Base-by-base conservation (phyloP, 805 yeast genomes). In the Nakazawaea wickerhamii region DNA sequence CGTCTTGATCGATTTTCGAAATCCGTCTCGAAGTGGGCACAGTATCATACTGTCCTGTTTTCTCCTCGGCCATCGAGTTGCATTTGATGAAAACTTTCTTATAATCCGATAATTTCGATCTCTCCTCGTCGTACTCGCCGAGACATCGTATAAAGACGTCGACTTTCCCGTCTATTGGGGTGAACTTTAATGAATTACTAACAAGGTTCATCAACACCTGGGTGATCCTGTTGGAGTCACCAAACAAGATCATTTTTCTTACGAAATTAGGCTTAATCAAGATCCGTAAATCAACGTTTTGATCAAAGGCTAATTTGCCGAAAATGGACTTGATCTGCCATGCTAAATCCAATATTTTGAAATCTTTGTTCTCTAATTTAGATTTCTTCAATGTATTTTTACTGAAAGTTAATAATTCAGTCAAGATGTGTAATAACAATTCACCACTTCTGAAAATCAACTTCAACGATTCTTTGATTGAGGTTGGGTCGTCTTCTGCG, bases 141-240 rank as follows among this genome's bases (percentile, higher is more conserved):
- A 82, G 43, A n/a, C 82, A 58, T 48, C 68, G 73, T 49, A 84
- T 74, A 1, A 69, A 58, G 7, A 87, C 86, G 22, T 71, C 71
- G 10, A 90, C 95, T 13, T 75, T 71, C 2, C 97, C 98, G 46
- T 87, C 86, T 14, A 80, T 84, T 0, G 96, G 96, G 0, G 98
- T 90, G 54, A 93, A 93, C 59, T 93, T 93, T 53, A 93, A 67
- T 0, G 95, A 81, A 61, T 93, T 91, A 14, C 95, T 83, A 8
- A 91, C 93, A 43, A 93, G 67, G 55, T 93, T 93, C 90, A 91
- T 89, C 5, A 91, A 81, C 38, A 93, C 83, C 60, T 91, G 99
- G 43, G 87, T 77, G 32, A 93, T 85, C 57, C 98, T 70, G 60
- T 88, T 89, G 7, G 93, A 79, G 61, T 91, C 99, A 2, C 96